Base-by-base conservation (phyloP, 176 grass and related monocot species). In the Calamus simplicifolius region DNA sequence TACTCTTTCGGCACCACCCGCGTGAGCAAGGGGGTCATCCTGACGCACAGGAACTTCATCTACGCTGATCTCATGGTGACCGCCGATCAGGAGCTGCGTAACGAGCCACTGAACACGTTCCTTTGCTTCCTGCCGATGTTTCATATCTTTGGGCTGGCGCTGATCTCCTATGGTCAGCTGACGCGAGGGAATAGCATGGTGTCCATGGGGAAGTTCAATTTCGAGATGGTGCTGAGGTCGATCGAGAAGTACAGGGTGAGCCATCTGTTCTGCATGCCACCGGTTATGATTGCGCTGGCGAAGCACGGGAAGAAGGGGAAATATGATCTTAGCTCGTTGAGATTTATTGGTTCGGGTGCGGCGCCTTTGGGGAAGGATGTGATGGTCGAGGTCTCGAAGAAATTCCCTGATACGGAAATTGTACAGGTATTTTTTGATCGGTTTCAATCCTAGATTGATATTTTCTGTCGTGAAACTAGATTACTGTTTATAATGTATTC, bases 101-200 rank as follows among this genome's bases (percentile, higher is more conserved):
- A 71, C n/a, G 92, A 97, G 27, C 78, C 66, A 0, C 84, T 56
- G 18, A 91, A 88, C 64, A 79, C 82, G 7, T 91, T 83, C 84
- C 71, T 97, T 69, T 97, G 92, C 82, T 97, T 97, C 81, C 69
- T 97, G 12, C 92, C 92, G 50, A 97, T 97, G 92, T 97, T 97
- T 67, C 92, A 97, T 71, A 82, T 97, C 49, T 97, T 97, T 56
- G 92, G 92, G 49, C 52, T 97, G 28, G 54, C 78, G 43, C 61
- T 88, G 54, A 67, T 97, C 74, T 78, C 92, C 23, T 91, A 52
- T 63, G 87, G 14, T 18, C 92, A 97, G 69, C 51, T 97, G 78
- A 61, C 62, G 66, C 74, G 92, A 53, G 87, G 87, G 17, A 91
- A 97, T 62, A 25, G 57, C 38, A 1, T 97, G 53, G 77, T 97